Evolutionary conservation across 2,329 filamentous ascomycete genomes (phyloP), one percentile per base, ranked within the genome.

Genomic region (Phaeosphaeria sp.): DNA sequence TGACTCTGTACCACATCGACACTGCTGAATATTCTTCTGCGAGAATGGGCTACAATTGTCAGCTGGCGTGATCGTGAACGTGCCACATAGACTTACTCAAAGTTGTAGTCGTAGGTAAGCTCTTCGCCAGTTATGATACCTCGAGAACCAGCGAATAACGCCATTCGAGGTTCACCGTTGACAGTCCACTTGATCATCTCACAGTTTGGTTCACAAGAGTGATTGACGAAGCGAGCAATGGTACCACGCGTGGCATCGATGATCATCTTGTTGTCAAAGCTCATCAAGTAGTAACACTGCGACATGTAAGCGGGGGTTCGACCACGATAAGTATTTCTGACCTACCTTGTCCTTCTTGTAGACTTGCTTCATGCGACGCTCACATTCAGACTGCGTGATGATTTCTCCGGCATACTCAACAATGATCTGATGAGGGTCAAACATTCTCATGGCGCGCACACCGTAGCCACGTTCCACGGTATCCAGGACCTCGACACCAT

Each of bases 161-260:
- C 95, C 92, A 99, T 98, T 55, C 95, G 88, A 43, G 94, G 94
- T 76, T 96, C 93, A 25, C 93, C 93, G 49, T 89, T 89, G 54
- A 99, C 95, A 60, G 93, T 94, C 92, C 93, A 97, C 77, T 97
- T 98, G 71, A 96, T 92, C 93, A 99, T 98, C 62, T 90, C 88
- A 79, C 94, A 98, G 74, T 99, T 99, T 2, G 95, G 95, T 56
- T 91, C 90, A 79, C 95, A 99, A 18, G 93, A 97, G 77, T 99
- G 95, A 75, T 99, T 99, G 75, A 99, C 93, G 77, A 99, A 99
- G 55, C 95, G 90, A 71, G 95, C 94, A 78, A 98, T 96, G 65
- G 92, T 96, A 69, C 95, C 95, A 55, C 92, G 92, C 25, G 93
- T 97, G 33, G 94, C 95, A 80, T 99, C 95, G 64, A 99, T 96